phyloP scores from a whole-genome alignment of 192 early-diverging fungal species.

The Entrophospora sp. region DNA sequence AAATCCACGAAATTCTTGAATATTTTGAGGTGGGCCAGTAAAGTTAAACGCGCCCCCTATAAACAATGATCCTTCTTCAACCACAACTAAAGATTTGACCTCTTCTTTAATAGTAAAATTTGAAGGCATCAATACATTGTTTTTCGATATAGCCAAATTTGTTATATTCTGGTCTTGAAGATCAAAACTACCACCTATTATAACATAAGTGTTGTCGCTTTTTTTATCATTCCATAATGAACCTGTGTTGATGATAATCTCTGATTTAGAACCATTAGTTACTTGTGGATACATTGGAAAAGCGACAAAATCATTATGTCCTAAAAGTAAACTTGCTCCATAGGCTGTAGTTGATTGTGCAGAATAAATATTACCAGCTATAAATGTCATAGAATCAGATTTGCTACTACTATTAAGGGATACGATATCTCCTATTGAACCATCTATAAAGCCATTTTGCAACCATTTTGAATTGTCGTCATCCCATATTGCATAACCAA shows the following conservation, averaged over 20 bases:
- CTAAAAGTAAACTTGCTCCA: slow-evolving; percentile 18
- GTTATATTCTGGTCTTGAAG: slow-evolving; percentile 33
- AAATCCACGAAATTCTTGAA: slow-evolving; percentile 31
- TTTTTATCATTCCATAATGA: slow-evolving; percentile 44
- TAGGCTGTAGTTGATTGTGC: not conserved
- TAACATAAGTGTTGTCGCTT: slow-evolving; percentile 26
- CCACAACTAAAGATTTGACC: slow-evolving; percentile 39
- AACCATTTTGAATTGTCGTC: not conserved
- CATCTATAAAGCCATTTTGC: not conserved
- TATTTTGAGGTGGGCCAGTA: slow-evolving; percentile 18
- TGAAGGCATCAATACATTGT: slow-evolving; percentile 33
- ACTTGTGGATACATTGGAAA: slow-evolving; percentile 1
- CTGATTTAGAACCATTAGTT: not conserved
- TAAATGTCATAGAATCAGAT: not conserved
- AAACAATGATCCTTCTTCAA: slow-evolving; percentile 44
- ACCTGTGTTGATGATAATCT: slow-evolving; percentile 39
- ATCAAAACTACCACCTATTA: slow-evolving; percentile 50
- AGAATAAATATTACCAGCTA: not conserved
- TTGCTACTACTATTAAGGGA: not conserved
- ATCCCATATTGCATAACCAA: slow-evolving; percentile 12
- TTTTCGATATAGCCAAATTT: slow-evolving; percentile 33
- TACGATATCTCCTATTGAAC: not conserved
- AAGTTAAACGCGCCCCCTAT: slow-evolving; percentile 51
- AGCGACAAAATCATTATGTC: slow-evolving; percentile 10
- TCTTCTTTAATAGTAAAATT: slow-evolving; percentile 33